These are phyloP conservation scores for Phialemoniopsis sp. DNA, from an alignment of 2,329 filamentous ascomycete species.

Conservation along the genomic window DNA sequence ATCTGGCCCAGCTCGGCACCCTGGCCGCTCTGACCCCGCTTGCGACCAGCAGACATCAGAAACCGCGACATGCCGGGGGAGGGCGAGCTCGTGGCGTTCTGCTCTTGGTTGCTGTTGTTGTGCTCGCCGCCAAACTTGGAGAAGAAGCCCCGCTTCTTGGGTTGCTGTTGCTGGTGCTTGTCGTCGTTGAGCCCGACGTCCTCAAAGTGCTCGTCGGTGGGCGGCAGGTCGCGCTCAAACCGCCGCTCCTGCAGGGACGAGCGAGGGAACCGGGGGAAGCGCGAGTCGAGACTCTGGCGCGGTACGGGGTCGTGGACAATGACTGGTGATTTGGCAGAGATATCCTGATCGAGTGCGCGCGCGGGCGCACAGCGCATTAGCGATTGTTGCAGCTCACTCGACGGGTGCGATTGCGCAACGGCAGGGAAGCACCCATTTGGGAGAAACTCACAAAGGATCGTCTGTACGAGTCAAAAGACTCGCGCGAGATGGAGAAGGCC, in stretches of 20 bases:
- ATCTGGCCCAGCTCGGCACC: conserved; percentile 63
- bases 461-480: conserved; percentile 95
- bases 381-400: not conserved
- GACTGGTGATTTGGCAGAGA: conserved; percentile 81
- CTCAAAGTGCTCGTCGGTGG: conserved; percentile 82
- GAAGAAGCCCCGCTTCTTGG: conserved; percentile 78
- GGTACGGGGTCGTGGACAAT: conserved; percentile 53
- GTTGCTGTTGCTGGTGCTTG: conserved; percentile 44
- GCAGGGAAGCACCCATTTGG: no score
- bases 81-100: conserved; percentile 22
- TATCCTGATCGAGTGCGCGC: conserved; percentile 67
- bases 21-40: conserved; percentile 66
- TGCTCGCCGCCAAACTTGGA: conserved; percentile 69
- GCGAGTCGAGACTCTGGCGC: conserved; percentile 78
- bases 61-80: conserved; percentile 43
- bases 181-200: conserved; percentile 86
- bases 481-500: conserved; percentile 89
- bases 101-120: conserved; percentile 15
- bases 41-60: conserved; percentile 66
- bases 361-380: not conserved
- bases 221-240: conserved; percentile 48
- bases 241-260: conserved; percentile 54
- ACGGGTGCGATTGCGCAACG: no score
- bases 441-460: conserved; percentile 79
- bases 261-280: conserved; percentile 58